These are phyloP conservation scores for Solanum chilense DNA, from an alignment of 257 asterid species.

Conservation along the genomic window DNA sequence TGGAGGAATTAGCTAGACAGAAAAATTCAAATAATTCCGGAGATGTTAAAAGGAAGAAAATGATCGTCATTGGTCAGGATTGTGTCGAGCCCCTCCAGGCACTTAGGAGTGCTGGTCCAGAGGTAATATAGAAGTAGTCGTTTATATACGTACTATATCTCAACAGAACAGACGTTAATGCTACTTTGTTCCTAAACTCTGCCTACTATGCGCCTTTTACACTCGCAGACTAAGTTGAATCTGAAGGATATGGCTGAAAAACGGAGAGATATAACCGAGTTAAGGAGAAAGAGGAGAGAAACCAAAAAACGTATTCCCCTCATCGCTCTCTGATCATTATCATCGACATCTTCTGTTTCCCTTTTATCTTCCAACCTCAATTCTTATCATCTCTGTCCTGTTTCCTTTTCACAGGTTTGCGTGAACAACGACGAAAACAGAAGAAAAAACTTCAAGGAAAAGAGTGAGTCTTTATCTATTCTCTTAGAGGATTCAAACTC, in stretches of 20 bases:
- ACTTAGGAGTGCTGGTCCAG: constrained; percentile 41
- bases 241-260: constrained; percentile 26
- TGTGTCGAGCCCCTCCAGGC: constrained; percentile 95
- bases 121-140: constrained; percentile 8
- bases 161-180: not conserved
- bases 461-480: not conserved
- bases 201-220: not conserved
- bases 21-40: constrained; percentile 22
- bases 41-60: constrained; percentile 40
- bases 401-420: constrained; percentile 16
- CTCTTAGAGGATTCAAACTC: not conserved
- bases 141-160: not conserved
- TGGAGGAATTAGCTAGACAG: constrained; percentile 55
- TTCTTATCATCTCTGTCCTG: not conserved
- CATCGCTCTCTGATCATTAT: not conserved
- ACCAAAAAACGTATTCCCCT: constrained; percentile 28
- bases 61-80: constrained; percentile 88
- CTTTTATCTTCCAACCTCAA: not conserved
- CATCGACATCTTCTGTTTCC: not conserved
- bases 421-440: constrained; percentile 31
- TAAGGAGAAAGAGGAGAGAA: constrained; percentile 32
- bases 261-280: constrained; percentile 17
- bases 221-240: constrained; percentile 12
- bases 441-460: constrained; percentile 20
- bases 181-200: not conserved